Evolutionary conservation across 441 rosid species (phyloP).

Genomic region (Pelargonium myrrhifolium): DNA sequence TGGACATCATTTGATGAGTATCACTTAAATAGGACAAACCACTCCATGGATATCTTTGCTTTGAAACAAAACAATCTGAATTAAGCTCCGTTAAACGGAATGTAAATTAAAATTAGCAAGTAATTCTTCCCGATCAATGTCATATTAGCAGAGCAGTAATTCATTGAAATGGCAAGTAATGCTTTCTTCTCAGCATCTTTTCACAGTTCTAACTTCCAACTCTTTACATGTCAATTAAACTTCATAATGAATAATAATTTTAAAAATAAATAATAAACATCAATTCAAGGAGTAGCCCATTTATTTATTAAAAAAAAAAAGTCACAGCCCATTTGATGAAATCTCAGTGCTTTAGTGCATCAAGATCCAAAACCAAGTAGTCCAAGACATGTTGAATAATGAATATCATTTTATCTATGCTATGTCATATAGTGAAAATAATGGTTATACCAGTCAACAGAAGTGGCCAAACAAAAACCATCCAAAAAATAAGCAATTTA

Average conservation of each 20-base stretch:
- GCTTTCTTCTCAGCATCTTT: background rate
- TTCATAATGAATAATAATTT: too few relatives aligned
- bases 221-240: background rate
- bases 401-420: background rate
- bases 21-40: too few relatives aligned
- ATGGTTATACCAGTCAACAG: background rate
- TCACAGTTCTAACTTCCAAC: background rate
- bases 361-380: background rate
- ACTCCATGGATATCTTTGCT: too few relatives aligned
- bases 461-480: background rate
- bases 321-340: background rate
- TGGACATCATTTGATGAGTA: background rate
- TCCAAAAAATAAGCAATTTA: background rate
- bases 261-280: too few relatives aligned
- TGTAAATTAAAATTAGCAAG: too few relatives aligned
- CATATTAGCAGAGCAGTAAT: background rate
- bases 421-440: background rate
- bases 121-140: background rate
- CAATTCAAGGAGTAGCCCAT: background rate
- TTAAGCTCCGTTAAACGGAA: too few relatives aligned
- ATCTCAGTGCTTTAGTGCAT: conserved; percentile 2
- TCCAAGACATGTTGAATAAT: background rate
- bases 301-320: too few relatives aligned
- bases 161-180: background rate
- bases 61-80: too few relatives aligned